Percentiles rank a stretch among this genome's conserved stretches.
Conservation (phyloP, 768 basidiomycete species). For the Trametes cinnabarina region DNA sequence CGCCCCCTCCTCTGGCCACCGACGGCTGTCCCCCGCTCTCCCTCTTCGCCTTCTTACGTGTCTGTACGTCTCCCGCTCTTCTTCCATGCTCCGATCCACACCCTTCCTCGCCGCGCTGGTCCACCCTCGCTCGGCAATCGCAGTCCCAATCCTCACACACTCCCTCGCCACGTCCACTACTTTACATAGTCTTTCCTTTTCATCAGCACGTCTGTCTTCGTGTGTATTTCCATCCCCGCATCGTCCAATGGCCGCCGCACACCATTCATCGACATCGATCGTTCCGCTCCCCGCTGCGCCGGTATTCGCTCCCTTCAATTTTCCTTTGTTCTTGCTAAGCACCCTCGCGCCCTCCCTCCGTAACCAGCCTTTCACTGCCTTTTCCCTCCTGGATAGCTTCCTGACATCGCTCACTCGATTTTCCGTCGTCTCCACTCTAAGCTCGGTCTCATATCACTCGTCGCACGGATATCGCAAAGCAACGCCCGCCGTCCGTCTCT, state of each 20-base stretch:
- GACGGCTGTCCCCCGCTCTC: background rate
- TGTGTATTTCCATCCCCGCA: background rate
- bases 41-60: conserved; percentile 6
- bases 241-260: background rate
- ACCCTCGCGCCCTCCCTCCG: background rate
- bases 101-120: conserved; percentile 3
- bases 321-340: background rate
- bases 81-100: background rate
- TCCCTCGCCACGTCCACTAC: background rate
- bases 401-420: too few relatives aligned
- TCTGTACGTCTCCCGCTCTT: conserved; percentile 6
- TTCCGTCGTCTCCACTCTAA: too few relatives aligned
- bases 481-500: background rate
- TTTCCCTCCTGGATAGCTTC: too few relatives aligned
- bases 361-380: background rate
- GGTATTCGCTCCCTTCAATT: background rate
- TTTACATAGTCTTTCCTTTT: background rate
- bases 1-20: background rate
- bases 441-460: too few relatives aligned
- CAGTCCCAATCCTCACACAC: conserved; percentile 6
- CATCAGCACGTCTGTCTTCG: conserved; percentile 8
- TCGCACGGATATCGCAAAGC: too few relatives aligned
- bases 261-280: background rate
- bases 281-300: background rate
- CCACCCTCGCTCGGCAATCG: conserved; percentile 13